phyloP scores from a whole-genome alignment of 2,329 filamentous ascomycete genomes.

The Magnaporthiopsis incrustans region DNA sequence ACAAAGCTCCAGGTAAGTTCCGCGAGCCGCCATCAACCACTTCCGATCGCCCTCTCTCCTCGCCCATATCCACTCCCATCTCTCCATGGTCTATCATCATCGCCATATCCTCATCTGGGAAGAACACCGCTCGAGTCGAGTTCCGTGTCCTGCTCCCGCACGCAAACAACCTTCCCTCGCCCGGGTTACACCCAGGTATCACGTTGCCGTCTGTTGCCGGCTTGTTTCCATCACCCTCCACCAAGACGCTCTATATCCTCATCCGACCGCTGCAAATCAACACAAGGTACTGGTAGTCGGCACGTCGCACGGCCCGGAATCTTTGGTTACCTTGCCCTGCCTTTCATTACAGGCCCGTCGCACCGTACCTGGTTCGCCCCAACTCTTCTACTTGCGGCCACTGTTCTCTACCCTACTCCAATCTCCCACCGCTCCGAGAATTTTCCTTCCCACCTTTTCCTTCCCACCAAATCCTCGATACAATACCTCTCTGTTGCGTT shows the following conservation, averaged over 20 bases:
- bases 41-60: neutral
- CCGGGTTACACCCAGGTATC: neutral
- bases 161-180: neutral
- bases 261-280: neutral
- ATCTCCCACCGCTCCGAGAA: neutral
- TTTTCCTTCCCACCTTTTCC: neutral
- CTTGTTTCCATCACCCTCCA: neutral
- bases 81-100: neutral
- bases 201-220: neutral
- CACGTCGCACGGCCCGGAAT: neutral
- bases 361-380: neutral
- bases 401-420: neutral
- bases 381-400: neutral
- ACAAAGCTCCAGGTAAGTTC: neutral
- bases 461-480: neutral
- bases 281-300: neutral
- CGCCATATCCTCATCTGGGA: neutral
- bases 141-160: neutral
- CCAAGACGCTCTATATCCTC: neutral
- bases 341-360: neutral
- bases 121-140: neutral
- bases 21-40: neutral
- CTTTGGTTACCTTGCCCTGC: neutral
- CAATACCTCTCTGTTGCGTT: neutral
- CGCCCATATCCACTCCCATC: neutral